Percentiles rank a stretch among this genome's conserved stretches.
Evolutionary conservation across 2,329 filamentous ascomycete genomes (phyloP).

Genomic region (Pyrenochaeta sp.): DNA sequence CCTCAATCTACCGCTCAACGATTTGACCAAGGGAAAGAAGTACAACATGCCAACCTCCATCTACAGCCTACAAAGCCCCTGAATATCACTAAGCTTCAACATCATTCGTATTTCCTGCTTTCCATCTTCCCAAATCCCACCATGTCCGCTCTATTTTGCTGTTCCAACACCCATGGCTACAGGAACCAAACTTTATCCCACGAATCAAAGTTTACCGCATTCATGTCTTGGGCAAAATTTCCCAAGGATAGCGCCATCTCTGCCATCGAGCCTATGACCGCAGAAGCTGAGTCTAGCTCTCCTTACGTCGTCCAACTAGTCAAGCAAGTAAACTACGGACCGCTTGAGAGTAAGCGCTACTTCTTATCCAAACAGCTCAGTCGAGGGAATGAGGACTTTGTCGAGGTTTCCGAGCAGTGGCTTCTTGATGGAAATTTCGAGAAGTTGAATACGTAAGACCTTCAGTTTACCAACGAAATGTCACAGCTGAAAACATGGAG

Average conservation of each 20-base stretch:
- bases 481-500: neutral
- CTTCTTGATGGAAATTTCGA: conserved; percentile 55
- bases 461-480: neutral
- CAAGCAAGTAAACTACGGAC: conserved; percentile 56
- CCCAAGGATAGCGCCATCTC: conserved; percentile 21
- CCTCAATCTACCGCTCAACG: neutral
- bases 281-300: neutral
- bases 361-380: conserved; percentile 37
- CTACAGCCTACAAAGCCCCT: neutral
- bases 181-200: conserved; percentile 18
- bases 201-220: conserved; percentile 33
- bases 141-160: conserved; percentile 36
- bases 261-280: neutral
- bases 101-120: neutral
- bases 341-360: conserved; percentile 56
- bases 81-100: neutral
- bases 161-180: conserved; percentile 18
- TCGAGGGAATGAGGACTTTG: conserved; percentile 28
- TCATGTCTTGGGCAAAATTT: conserved; percentile 43
- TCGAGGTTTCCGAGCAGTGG: conserved; percentile 49
- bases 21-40: neutral
- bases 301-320: conserved; percentile 53
- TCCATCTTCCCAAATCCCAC: neutral
- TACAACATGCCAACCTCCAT: neutral
- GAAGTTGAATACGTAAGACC: conserved; percentile 55